Percentiles rank a stretch among this genome's conserved stretches.
Evolutionary conservation across 208 protist species (phyloP).

Genomic region (Angomonas deanei): DNA sequence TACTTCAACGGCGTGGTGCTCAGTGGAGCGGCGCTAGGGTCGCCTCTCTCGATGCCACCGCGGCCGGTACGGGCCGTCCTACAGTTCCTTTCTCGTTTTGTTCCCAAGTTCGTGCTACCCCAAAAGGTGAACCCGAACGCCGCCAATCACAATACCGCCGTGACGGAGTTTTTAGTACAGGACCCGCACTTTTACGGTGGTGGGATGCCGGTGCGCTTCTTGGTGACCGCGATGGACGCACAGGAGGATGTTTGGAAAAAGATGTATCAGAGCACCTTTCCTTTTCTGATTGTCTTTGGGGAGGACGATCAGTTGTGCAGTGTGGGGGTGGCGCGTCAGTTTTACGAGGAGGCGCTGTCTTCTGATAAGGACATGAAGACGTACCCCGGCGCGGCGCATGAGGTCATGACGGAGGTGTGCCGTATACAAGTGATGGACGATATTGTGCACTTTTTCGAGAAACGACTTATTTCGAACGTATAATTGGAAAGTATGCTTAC

Average conservation of each 20-base stretch:
- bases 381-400: conserved; percentile 42
- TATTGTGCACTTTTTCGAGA: conserved; percentile 43
- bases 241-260: conserved; percentile 24
- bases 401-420: conserved; percentile 62
- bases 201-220: conserved; percentile 40
- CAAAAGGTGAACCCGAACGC: neutral
- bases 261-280: conserved; percentile 21
- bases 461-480: conserved; percentile 8
- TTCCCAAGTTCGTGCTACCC: neutral
- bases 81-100: neutral
- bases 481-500: neutral
- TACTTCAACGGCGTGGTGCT: conserved; percentile 42
- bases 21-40: conserved; percentile 20
- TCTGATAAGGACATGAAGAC: conserved; percentile 40
- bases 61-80: neutral
- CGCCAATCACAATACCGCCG: conserved; percentile 15
- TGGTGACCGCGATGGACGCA: conserved; percentile 33
- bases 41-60: neutral
- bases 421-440: conserved; percentile 43
- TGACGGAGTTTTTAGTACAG: conserved; percentile 50
- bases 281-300: conserved; percentile 65
- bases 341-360: conserved; percentile 31
- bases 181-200: conserved; percentile 45
- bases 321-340: conserved; percentile 24
- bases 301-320: conserved; percentile 40